A percentile compares a stretch with the other conserved stretches of the same genome.
Conservation (phyloP, 768 basidiomycete genomes). For the Phylloporus scabripes region DNA sequence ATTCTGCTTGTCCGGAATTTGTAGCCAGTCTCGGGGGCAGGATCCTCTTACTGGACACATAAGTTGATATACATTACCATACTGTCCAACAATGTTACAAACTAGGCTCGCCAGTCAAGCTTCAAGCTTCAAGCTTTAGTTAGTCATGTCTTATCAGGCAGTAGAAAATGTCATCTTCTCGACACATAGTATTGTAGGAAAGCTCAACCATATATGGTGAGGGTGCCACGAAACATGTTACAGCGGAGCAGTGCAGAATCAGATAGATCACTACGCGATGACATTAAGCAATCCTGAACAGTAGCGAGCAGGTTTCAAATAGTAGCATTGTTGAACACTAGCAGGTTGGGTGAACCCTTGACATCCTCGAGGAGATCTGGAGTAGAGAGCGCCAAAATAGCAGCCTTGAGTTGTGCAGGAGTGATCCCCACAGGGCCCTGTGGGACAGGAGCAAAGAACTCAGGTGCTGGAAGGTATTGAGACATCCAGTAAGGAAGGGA, state of each 20-base stretch:
- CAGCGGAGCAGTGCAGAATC: background rate
- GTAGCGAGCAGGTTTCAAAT: constrained; percentile 1
- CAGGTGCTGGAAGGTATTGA: constrained; percentile 50
- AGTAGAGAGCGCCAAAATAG: constrained; percentile 58
- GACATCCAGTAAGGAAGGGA: constrained; percentile 56
- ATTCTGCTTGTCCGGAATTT: constrained; percentile 10
- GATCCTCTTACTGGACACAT: background rate
- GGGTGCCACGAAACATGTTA: background rate
- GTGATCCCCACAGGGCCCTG: constrained; percentile 42
- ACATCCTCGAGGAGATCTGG: constrained; percentile 41
- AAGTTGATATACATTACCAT: background rate
- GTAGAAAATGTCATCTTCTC: too few relatives aligned
- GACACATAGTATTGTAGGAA: background rate
- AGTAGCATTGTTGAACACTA: constrained; percentile 81
- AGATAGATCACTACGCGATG: constrained; percentile 2
- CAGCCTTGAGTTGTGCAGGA: constrained; percentile 72
- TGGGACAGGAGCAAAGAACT: constrained; percentile 41
- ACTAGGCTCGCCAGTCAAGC: background rate
- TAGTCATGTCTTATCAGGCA: too few relatives aligned
- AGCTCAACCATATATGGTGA: too few relatives aligned
- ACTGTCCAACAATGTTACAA: background rate
- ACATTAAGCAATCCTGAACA: constrained; percentile 2
- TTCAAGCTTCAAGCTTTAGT: too few relatives aligned
- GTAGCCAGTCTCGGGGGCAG: too few relatives aligned
- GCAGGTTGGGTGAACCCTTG: constrained; percentile 54